phyloP scores from a whole-genome alignment of 257 asterid species.

The Solanum pennellii region DNA sequence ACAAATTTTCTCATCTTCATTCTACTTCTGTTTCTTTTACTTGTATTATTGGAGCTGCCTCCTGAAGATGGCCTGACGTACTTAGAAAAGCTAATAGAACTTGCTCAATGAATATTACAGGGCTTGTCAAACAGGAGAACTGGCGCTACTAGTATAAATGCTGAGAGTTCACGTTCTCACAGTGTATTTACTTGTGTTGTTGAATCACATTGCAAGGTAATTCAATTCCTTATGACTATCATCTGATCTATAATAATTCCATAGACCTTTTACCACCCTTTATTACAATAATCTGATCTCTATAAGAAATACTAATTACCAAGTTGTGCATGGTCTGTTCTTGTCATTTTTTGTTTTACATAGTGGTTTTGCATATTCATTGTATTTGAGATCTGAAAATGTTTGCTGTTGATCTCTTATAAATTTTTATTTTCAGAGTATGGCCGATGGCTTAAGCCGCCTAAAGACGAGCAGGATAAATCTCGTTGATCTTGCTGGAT shows the following conservation, averaged over 20 bases:
- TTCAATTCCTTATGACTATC: neutral
- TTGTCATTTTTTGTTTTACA: neutral
- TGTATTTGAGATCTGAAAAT: neutral
- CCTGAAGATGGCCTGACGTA: neutral
- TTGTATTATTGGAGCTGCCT: neutral
- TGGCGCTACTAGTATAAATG: constrained; percentile 81
- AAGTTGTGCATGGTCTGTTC: neutral
- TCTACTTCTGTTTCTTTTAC: neutral
- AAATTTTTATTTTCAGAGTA: constrained; percentile 40
- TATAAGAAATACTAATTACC: neutral
- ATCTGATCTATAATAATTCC: neutral
- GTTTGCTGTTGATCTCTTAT: neutral
- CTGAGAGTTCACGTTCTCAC: constrained; percentile 99
- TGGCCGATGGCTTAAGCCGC: constrained; percentile 74
- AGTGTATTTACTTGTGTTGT: constrained; percentile 96
- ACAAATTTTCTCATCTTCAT: neutral
- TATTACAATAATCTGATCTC: neutral
- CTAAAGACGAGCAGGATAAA: constrained; percentile 83
- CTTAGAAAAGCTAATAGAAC: neutral
- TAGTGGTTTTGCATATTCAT: neutral
- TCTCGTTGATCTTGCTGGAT: constrained; percentile 99
- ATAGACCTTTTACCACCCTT: neutral
- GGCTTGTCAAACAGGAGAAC: constrained; percentile 90
- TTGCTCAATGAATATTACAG: constrained; percentile 26
- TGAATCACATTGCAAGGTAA: constrained; percentile 96